phyloP scores from a whole-genome alignment of 2,329 filamentous ascomycete species.

The Diaporthe capsici region DNA sequence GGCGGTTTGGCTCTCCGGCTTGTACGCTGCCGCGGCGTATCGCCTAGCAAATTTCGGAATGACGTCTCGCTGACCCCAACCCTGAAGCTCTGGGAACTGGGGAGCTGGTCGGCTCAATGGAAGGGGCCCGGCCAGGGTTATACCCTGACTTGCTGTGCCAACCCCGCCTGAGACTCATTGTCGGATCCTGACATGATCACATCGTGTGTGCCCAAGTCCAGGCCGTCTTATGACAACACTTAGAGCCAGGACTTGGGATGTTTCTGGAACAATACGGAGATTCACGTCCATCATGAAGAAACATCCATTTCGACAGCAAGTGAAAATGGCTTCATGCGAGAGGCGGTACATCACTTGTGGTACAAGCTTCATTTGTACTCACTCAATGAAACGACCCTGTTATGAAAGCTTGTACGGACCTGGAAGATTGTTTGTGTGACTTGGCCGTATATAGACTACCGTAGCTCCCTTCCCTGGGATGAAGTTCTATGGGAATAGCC shows the following conservation, averaged over 20 bases:
- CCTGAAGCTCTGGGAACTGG: neutral
- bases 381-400: constrained; percentile 2
- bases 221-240: neutral
- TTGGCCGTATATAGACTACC: neutral
- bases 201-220: neutral
- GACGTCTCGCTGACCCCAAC: constrained; percentile 30
- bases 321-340: no score
- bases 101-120: neutral
- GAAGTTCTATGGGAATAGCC: neutral
- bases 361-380: constrained; percentile 1
- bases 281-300: neutral
- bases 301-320: neutral
- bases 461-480: neutral
- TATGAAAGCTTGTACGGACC: neutral
- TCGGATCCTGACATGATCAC: neutral
- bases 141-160: neutral
- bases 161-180: no score
- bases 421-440: neutral
- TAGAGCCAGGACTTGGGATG: neutral
- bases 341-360: neutral
- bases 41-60: constrained; percentile 29
- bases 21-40: neutral
- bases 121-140: neutral
- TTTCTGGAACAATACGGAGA: neutral
- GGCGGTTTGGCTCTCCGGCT: constrained; percentile 14